Percentiles rank a stretch among this genome's conserved stretches.
These are phyloP conservation scores for Sutorius eximius DNA, from an alignment of 1,284 basidiomycete genomes.

Conservation along the genomic window DNA sequence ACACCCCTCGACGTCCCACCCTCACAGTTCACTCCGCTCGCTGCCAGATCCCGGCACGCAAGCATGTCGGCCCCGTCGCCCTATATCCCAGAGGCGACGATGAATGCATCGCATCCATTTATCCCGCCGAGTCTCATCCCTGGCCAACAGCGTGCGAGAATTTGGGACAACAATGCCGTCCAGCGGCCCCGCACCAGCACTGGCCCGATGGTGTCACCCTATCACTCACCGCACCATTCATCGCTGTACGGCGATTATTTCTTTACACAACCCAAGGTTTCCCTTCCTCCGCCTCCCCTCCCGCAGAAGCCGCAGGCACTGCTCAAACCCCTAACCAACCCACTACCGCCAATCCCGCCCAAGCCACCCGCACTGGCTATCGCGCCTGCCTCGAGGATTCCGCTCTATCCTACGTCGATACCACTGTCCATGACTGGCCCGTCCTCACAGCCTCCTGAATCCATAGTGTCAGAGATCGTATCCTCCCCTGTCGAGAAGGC, in stretches of 20 bases:
- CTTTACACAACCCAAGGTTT: constrained; percentile 12
- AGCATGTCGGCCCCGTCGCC: constrained; percentile 19
- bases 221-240: constrained; percentile 13
- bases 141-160: constrained; percentile 24
- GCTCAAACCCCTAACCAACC: constrained; percentile 18
- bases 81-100: background rate
- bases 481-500: constrained; percentile 32
- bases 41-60: constrained; percentile 22
- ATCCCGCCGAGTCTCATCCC: constrained; percentile 31
- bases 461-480: background rate
- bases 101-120: constrained; percentile 5
- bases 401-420: constrained; percentile 36
- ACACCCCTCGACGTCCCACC: constrained; percentile 22
- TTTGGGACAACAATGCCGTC: constrained; percentile 22
- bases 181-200: constrained; percentile 17
- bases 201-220: constrained; percentile 3
- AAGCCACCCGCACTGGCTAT: constrained; percentile 28
- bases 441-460: constrained; percentile 16
- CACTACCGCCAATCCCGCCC: constrained; percentile 33
- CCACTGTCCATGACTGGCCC: constrained; percentile 20
- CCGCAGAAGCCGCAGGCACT: constrained; percentile 36
- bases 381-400: constrained; percentile 23
- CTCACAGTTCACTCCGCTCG: constrained; percentile 2
- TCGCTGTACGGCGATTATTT: constrained; percentile 36
- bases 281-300: constrained; percentile 32